Evolutionary conservation across 2,329 filamentous ascomycete genomes (phyloP), one percentile per base, ranked within the genome.

Genomic region (Cryphonectria radicalis): DNA sequence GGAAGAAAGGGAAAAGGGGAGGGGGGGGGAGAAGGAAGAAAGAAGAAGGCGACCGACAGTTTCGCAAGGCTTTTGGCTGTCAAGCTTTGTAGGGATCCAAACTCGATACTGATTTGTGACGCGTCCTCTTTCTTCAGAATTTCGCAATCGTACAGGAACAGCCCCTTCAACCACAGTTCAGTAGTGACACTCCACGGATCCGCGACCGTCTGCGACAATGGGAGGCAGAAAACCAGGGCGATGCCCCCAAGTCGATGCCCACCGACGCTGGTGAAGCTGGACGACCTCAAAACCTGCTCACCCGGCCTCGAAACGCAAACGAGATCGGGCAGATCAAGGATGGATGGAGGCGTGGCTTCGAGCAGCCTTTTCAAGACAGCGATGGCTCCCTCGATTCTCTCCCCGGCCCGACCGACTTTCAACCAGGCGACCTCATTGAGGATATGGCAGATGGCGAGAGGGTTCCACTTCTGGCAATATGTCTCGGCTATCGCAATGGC

Each of bases 391-490:
- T 77, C 35, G 81, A 82, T 63, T 73, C 82, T 35, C 77, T 81
- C 32, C 77, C 78, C 3, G 37, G 40, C 13, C 71, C 76, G 70
- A 75, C 77, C 19, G 77, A 74, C 43, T 76, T 82, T 65, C 74
- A 75, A 66, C 75, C 84, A 2, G 87, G 87, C 59, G 87, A 88
- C 74, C 77, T 89, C 62, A 80, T 89, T 35, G 87, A 89, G 75
- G 74, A 88, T 72, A 72, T 72, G 55, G 72, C 75, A 3, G 72
- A 76, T 40, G 63, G 72, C 74, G 57, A 77, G 73, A 75, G 85
- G 37, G 79, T 84, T 28, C 84, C 85, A 5, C 73, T 87, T 22
- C 80, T 90, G 62, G 88, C 83, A 17, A 77, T 90, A 62, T 88
- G 85, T 74, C 79, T 90, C 10, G 87, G 87, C 19, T 83, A 80